Evolutionary conservation across 495 filamentous ascomycete species (phyloP), one percentile per base, ranked within the genome.

Genomic region (Apodospora peruviana): DNA sequence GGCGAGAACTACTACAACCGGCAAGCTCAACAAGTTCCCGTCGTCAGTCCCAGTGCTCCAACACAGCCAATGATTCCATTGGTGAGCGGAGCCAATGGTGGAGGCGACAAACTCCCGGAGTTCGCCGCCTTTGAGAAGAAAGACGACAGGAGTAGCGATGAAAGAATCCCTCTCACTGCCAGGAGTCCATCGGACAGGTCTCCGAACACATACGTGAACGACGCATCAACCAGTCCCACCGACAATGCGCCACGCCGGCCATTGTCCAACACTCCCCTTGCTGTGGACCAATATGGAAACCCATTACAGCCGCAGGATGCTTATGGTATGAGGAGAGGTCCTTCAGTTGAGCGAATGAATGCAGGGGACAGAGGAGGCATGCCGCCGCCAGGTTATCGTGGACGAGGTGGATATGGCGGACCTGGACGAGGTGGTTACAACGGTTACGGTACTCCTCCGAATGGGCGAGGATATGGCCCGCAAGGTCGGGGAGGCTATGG

Each of bases 1-100:
- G 90, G 90, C 17, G 80, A 91, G 51, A 91, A 88, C 61, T 96
- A 85, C 64, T 96, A 94, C 64, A 85, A 83, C 55, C 82, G 86
- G 42, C 80, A 89, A 56, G 79, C 74, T 29, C 71, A 77, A 7
- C 65, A 75, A 17, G 55, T 77, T 0, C 67, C 71, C 0, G 64
- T 71, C 7, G 45, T 56, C 2, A 51, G 59, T 14, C 56, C 73
- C 12, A 57, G 72, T 23, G 61, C 64, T 55, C 67, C 75, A 45
- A 53, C 63, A 8, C 78, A 84, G 46, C 69, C 72, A 14, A 81
- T 79, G 35, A 71, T 79, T 27, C 71, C 80, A 2, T 67, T 82
- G 32, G 66, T 79, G 18, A 76, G 72, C 41, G 74, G 72, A 9
- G 75, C 75, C 38, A 72, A 71, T 25, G 63, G 60, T 24, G 62